phyloP scores from a whole-genome alignment of 345 rosid genomes.

The Rhodamnia rubescens region DNA sequence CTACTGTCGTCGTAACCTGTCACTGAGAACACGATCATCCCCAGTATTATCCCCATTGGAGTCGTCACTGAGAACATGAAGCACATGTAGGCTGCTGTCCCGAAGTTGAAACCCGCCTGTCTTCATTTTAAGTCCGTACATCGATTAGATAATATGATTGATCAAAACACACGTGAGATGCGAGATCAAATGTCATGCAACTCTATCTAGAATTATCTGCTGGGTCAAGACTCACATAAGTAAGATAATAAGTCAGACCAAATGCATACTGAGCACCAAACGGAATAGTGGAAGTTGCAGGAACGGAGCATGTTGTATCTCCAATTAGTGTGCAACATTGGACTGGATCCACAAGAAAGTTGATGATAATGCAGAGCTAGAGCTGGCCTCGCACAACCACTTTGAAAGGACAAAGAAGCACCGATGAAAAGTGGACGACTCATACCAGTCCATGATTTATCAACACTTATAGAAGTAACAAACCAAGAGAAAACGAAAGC shows the following conservation, averaged over 20 bases:
- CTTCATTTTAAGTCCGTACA: not conserved
- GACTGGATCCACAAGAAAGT: not conserved
- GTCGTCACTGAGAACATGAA: slow-evolving; percentile 89
- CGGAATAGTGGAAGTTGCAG: not conserved
- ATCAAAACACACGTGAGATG: not conserved
- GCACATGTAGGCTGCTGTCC: slow-evolving; percentile 80
- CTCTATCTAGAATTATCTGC: not conserved
- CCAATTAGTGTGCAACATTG: not conserved
- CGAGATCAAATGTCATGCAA: not conserved
- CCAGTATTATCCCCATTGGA: slow-evolving; percentile 74
- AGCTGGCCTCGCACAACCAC: not conserved
- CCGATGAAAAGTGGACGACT: not conserved
- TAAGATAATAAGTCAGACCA: not conserved
- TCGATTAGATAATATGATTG: not conserved
- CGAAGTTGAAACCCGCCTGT: slow-evolving; percentile 77
- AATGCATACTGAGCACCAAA: not conserved
- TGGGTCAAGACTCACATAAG: not conserved
- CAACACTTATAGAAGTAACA: not conserved
- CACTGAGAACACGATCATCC: slow-evolving; percentile 65
- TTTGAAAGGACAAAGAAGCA: not conserved
- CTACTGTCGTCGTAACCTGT: slow-evolving; percentile 80
- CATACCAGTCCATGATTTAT: not conserved
- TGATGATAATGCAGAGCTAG: not conserved
- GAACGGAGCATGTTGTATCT: not conserved
- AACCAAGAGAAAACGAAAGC: not conserved